Evolutionary conservation across 2,329 filamentous ascomycete genomes (phyloP), one percentile per base, ranked within the genome.

Genomic region (Sclerotinia subarctica): DNA sequence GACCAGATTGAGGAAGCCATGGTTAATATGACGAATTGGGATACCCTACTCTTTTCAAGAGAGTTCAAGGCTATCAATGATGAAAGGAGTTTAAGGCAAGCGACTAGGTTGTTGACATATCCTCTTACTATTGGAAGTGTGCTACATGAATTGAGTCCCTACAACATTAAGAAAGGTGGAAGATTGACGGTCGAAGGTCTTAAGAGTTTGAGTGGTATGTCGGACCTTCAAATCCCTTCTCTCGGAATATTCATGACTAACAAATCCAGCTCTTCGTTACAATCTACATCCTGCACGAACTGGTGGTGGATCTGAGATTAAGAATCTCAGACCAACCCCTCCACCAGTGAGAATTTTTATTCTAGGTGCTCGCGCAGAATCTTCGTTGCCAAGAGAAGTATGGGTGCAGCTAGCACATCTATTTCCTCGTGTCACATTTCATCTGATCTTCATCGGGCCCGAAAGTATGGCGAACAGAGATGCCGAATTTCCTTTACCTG

Each of bases 1-100:
- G 85, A 89, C 66, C 94, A 97, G 81, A 88, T 97, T 78, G 94
- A 97, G 72, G 94, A 97, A 78, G 92, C 93, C 46, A 85, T 95
- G 72, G 88, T 97, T 73, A 99, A 99, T 80, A 94, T 99, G 91
- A 96, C 91, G 54, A 99, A 96, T 79, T 99, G 95, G 95, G 95
- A 99, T 79, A 98, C 95, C 0, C 92, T 96, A 74, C 83, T 99
- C 76, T 99, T 97, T 78, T 96, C 93, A 3, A 86, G 95, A 75
- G 90, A 96, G 75, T 98, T 95, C 75, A 86, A 90, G 72, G 96
- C 96, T 6, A 89, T 99, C 77, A 93, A 99, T 78, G 88, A 93
- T 70, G 94, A 97, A 77, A 87, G 94, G 69, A 90, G 89, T 75
- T 91, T 99, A 88, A 86, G 95, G 69, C 96, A 99, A 79, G 94